Evolutionary conservation across 2,329 filamentous ascomycete genomes (phyloP).

Genomic region (Orbilia brochopaga): DNA sequence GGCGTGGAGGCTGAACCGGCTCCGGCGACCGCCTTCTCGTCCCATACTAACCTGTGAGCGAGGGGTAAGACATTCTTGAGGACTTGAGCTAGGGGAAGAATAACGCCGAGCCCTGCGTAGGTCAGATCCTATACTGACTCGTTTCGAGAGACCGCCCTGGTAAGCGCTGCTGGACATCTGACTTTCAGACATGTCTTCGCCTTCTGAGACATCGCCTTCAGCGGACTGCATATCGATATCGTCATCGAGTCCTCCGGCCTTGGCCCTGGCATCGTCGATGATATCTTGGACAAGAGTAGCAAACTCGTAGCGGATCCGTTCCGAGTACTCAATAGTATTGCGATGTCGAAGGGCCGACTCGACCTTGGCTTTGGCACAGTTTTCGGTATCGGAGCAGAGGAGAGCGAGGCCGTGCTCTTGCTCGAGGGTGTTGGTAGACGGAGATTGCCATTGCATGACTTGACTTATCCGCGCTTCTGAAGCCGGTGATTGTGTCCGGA

Average conservation of each 20-base stretch:
- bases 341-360: conserved; percentile 91
- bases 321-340: conserved; percentile 91
- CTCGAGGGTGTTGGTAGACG: conserved; percentile 85
- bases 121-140: conserved; percentile 52
- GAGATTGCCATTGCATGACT: conserved; percentile 95
- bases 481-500: conserved; percentile 91
- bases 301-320: conserved; percentile 93
- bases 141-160: conserved; percentile 49
- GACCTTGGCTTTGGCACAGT: conserved; percentile 82
- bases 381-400: conserved; percentile 88
- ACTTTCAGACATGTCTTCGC: conserved; percentile 48
- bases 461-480: conserved; percentile 94
- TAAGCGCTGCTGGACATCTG: conserved; percentile 46
- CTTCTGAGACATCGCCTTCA: conserved; percentile 53
- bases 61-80: conserved; percentile 87
- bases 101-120: conserved; percentile 58
- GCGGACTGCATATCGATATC: conserved; percentile 55
- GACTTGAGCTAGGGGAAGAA: conserved; percentile 86
- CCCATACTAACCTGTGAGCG: conserved; percentile 72
- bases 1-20: conserved; percentile 52
- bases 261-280: conserved; percentile 87
- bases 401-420: conserved; percentile 88
- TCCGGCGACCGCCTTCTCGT: conserved; percentile 44
- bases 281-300: conserved; percentile 92
- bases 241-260: conserved; percentile 66